Base-by-base conservation (phyloP, 1,139 yeast species). In the Waltiozyma solani region DNA sequence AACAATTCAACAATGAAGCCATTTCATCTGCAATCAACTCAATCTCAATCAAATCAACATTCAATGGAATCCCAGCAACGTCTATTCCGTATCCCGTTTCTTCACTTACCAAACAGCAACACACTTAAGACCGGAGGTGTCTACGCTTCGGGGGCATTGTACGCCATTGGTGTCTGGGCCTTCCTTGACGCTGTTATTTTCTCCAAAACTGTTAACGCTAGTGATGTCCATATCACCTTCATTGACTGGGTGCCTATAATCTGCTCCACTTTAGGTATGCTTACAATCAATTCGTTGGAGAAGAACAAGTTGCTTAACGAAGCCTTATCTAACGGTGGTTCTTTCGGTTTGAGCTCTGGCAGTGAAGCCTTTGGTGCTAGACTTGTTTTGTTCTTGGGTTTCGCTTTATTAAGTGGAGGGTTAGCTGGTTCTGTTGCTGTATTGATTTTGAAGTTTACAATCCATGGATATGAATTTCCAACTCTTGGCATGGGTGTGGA, bases 191-290 rank as follows among this genome's bases (percentile, higher is more conserved):
- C 95, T 1, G 87, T 95, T 4, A 71, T 91, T 32, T 91, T 75
- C 60, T 82, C 95, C 34, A 80, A 79, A 48, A 81, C 87, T 20
- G 81, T 79, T 40, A 89, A 91, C 63, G 95, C 91, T 1, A 80
- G 95, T 2, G 68, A 69, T 34, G 85, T 86, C 7, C 97, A 91
- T 57, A 85, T 91, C 26, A 79, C 93, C 5, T 83, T 91, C 56
- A 77, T 82, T 31, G 98, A 91, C 62, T 91, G 98, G 98, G 76
- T 91, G 39, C 98, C 98, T 6, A 79, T 83, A 48, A 72, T 91
- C 22, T 82, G 96, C 49, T 81, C 95, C 5, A 76, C 93, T 1
- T 60, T 86, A 35, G 98, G 98, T 8, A 89, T 89, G 89, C 63
- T 89, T 38, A 82, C 89, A 46, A 94, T 91, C 45, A 91, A 86